Conservation (phyloP, 345 rosid species). For the Aquilaria sinensis region DNA sequence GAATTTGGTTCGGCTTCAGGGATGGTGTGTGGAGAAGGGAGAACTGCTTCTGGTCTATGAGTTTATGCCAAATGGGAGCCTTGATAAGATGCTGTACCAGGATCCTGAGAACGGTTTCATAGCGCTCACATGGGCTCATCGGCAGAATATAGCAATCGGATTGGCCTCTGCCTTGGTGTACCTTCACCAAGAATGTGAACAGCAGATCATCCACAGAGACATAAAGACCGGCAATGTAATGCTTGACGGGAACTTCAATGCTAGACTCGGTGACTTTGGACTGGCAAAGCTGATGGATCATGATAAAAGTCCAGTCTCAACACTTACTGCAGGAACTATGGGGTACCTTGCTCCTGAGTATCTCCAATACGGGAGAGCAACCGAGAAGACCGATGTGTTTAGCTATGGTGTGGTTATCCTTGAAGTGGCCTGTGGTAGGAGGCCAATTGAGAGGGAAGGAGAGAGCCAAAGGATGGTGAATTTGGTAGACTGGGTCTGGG, state of each 20-base stretch:
- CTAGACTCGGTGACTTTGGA: conserved; percentile 91
- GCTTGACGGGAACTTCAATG: conserved; percentile 81
- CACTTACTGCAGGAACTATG: conserved; percentile 95
- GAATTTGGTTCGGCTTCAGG: conserved; percentile 80
- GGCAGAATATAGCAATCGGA: conserved; percentile 71
- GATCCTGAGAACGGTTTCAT: conserved; percentile 35
- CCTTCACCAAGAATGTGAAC: conserved; percentile 93
- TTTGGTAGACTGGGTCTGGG: conserved; percentile 96
- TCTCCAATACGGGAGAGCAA: conserved; percentile 87
- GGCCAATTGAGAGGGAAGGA: conserved; percentile 81
- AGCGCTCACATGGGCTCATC: conserved; percentile 53
- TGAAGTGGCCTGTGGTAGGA: conserved; percentile 85
- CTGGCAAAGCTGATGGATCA: conserved; percentile 93
- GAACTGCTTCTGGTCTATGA: conserved; percentile 89
- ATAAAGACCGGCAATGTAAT: conserved; percentile 83
- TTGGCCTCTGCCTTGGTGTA: conserved; percentile 74
- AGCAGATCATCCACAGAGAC: conserved; percentile 91
- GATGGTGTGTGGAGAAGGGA: conserved; percentile 90
- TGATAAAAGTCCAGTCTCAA: conserved; percentile 85
- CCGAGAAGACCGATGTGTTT: conserved; percentile 81
- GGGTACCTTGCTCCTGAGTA: conserved; percentile 98
- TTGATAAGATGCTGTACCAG: conserved; percentile 68
- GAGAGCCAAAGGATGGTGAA: conserved; percentile 62
- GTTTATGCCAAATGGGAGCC: conserved; percentile 91
- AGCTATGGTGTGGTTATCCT: conserved; percentile 89